Base-by-base conservation (phyloP, 2,329 filamentous ascomycete genomes). In the Coniella vitis region DNA sequence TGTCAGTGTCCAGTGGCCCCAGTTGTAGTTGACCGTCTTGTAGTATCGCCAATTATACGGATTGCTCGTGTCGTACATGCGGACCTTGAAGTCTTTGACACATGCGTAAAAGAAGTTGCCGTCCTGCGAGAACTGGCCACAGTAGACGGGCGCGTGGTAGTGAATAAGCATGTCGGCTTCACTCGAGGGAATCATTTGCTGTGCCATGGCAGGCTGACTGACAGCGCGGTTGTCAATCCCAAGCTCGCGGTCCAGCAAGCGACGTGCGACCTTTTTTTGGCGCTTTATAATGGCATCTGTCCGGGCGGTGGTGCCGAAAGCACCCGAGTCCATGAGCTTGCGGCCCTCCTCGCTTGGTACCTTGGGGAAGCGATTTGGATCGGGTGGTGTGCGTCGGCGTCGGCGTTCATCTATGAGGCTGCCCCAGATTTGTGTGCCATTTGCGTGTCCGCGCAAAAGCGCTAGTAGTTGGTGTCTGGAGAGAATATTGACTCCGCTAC, bases 21-120 rank as follows among this genome's bases (percentile, higher is more conserved):
- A 87, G 1, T 89, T 89, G 65, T 93, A 95, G 22, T 75, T 71
- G 4, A 90, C 87, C 0, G 87, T 91, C 69, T 91, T 97, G 73
- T 96, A 96, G 65, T 95, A 90, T 63, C 85, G 86, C 93, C 93
- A 98, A 56, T 90, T 79, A 66, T 93, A 95, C 0, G 91, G 90
- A 58, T 96, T 95, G 2, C 87, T 90, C 0, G 93, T 97, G 65
- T 97, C 91, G 67, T 97, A 98, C 87, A 98, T 90, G 46, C 90
- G 85, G 9, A 98, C 90, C 57, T 83, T 86, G 69, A 95, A 95
- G 66, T 97, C 90, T 65, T 96, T 89, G 9, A 86, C 86, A 60
- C 87, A 93, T 5, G 86, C 84, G 63, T 91, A 97, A 71, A 96
- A 97, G 71, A 97, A 97, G 65, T 95, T 95, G 21, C 93, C 93